phyloP scores from a whole-genome alignment of 768 basidiomycete genomes.

The Cystobasidium onofrii region DNA sequence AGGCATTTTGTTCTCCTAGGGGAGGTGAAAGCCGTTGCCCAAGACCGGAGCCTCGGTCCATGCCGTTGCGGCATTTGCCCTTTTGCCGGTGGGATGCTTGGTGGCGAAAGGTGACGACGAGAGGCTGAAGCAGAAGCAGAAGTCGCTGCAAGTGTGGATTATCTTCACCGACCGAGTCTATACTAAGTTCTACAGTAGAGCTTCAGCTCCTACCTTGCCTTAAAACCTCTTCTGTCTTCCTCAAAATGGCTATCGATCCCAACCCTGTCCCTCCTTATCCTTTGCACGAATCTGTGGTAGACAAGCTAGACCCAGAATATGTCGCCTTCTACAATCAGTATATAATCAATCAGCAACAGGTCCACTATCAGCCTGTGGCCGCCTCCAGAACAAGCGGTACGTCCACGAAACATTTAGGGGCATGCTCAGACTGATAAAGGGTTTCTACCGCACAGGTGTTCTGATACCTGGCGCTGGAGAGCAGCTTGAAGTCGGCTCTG shows the following conservation, averaged over 20 bases:
- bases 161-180: too few species aligned
- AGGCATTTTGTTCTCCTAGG: not conserved
- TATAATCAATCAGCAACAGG: conserved; percentile 13
- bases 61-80: too few species aligned
- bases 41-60: too few species aligned
- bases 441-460: not conserved
- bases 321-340: conserved; percentile 8
- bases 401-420: not conserved
- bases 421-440: not conserved
- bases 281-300: conserved; percentile 9
- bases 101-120: too few species aligned
- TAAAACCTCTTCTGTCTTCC: too few species aligned
- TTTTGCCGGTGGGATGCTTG: too few species aligned
- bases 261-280: not conserved
- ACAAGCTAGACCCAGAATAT: conserved; percentile 18
- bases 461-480: conserved; percentile 14
- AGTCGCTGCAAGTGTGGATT: too few species aligned
- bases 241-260: not conserved
- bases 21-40: too few species aligned
- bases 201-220: too few species aligned
- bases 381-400: conserved; percentile 2
- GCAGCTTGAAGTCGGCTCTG: not conserved
- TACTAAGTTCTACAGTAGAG: too few species aligned
- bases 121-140: too few species aligned
- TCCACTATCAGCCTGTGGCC: conserved; percentile 8